Conservation (phyloP, 768 basidiomycete genomes). For the Pulveroboletus sp. region DNA sequence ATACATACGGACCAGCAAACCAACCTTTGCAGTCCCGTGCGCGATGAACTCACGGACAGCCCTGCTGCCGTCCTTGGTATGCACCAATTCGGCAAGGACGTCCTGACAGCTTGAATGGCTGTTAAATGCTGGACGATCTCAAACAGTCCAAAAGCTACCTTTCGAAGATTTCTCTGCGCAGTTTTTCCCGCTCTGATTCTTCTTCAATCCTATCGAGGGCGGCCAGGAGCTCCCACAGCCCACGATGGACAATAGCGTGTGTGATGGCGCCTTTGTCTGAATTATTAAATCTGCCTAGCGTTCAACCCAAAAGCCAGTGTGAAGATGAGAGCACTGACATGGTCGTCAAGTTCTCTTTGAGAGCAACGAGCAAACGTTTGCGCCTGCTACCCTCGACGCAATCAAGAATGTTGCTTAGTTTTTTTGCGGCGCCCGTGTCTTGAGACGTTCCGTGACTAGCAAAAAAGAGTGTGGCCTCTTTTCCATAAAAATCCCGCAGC, state of each 20-base stretch:
- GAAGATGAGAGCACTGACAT: slow-evolving; percentile 50
- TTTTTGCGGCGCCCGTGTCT: slow-evolving; percentile 61
- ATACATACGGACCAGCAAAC: neutral
- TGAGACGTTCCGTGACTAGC: slow-evolving; percentile 51
- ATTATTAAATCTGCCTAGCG: slow-evolving; percentile 72
- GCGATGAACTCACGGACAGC: slow-evolving; percentile 84
- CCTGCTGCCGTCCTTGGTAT: slow-evolving; percentile 88
- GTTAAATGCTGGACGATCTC: neutral
- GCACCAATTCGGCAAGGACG: slow-evolving; percentile 85
- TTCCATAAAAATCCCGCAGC: slow-evolving; percentile 86
- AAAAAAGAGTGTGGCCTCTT: slow-evolving; percentile 74
- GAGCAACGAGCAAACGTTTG: slow-evolving; percentile 59
- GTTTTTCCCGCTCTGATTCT: slow-evolving; percentile 65
- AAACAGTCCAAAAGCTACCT: slow-evolving; percentile 40
- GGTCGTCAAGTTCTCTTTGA: slow-evolving; percentile 70
- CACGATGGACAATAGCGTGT: slow-evolving; percentile 84
- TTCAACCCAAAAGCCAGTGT: neutral
- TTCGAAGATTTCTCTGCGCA: slow-evolving; percentile 77
- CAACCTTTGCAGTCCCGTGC: slow-evolving; percentile 76
- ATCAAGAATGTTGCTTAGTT: slow-evolving; percentile 62
- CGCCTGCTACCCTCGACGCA: slow-evolving; percentile 59
- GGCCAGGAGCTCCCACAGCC: slow-evolving; percentile 78
- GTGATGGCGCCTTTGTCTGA: slow-evolving; percentile 86
- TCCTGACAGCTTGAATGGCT: slow-evolving; percentile 63
- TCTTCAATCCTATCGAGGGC: slow-evolving; percentile 56